Conservation (phyloP, 768 basidiomycete genomes). For the Calocybe gangraenosa region DNA sequence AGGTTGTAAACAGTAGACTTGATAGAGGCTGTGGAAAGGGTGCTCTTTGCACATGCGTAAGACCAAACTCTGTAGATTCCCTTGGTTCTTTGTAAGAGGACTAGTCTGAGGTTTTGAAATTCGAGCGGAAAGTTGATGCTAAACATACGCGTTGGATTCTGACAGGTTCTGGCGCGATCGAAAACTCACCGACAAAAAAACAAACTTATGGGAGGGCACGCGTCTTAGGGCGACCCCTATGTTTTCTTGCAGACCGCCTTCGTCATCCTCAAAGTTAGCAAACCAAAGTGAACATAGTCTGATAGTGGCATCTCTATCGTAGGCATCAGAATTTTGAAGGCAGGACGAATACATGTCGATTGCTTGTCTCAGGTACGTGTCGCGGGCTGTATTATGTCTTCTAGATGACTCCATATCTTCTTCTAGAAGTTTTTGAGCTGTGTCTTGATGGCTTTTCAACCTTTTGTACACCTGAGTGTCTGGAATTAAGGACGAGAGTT, state of each 20-base stretch:
- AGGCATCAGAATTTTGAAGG: slow-evolving; percentile 62
- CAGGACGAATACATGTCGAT: slow-evolving; percentile 84
- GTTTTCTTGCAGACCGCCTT: slow-evolving; percentile 35
- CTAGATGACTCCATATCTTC: slow-evolving; percentile 46
- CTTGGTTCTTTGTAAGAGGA: slow-evolving; percentile 37
- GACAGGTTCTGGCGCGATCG: neutral
- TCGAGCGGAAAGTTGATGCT: slow-evolving; percentile 92
- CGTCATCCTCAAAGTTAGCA: slow-evolving; percentile 66
- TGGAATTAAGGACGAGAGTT: slow-evolving; percentile 20
- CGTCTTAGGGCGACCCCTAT: slow-evolving; percentile 44
- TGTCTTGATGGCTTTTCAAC: slow-evolving; percentile 22
- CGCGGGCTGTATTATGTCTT: slow-evolving; percentile 51
- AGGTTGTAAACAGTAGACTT: slow-evolving; percentile 71
- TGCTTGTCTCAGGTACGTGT: slow-evolving; percentile 67
- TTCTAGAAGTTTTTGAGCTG: slow-evolving; percentile 30
- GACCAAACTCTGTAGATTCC: slow-evolving; percentile 59
- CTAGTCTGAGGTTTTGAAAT: slow-evolving; percentile 45
- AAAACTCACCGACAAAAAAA: slow-evolving; percentile 68
- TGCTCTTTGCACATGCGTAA: slow-evolving; percentile 82
- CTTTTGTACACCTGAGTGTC: slow-evolving; percentile 11
- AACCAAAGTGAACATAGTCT: slow-evolving; percentile 92
- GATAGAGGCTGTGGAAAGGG: slow-evolving; percentile 91
- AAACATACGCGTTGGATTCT: slow-evolving; percentile 2
- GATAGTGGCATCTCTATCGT: slow-evolving; percentile 75
- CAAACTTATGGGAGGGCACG: slow-evolving; percentile 84